Base-by-base conservation (phyloP, 73 alveolate genomes). In the Strombidium stylifer region DNA sequence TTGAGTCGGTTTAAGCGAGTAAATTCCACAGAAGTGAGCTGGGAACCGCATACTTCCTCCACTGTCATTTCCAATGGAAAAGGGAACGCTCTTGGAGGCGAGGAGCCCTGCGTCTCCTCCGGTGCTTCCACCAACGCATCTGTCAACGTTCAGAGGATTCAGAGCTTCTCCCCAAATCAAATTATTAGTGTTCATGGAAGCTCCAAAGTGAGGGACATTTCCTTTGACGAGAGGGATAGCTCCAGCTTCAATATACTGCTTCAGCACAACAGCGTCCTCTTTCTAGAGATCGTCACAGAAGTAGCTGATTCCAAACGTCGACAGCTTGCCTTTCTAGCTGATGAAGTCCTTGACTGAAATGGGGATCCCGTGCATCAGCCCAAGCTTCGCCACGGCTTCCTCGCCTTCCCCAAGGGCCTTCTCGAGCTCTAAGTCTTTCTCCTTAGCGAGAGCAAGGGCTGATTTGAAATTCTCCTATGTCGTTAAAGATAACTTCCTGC, bases 81-180 rank as follows among this genome's bases (percentile, higher is more conserved):
- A 30, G 3, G 93, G 89, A 10, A 84, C 60, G 47, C 84, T 71
- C 21, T 72, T 54, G 0, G 48, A 32, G 15, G 91, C 93, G 0
- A 91, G 88, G 18, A 82, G 48, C 11, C 83, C 96, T n/a, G 92
- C 89, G 15, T 78, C 92, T 16, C 98, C 98, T 10, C 96, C 96
- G 1, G 92, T 50, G n/a, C 89, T 67, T 4, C 95, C 95, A 26
- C 87, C 79, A 23, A 82, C 50, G 12, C 84, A 64, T 44, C 94
- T 70, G 5, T 32, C 26, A 31, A 49, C 31, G 44, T 91, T 82
- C 46, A 48, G 44, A 2, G 98, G 98, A 48, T 91, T 89, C 16
- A 51, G 37, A 0, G 93, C 66, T 45, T 84, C 46, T 37, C 96
- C 96, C 61, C 53, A 83, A 4, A 84, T 48, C 21, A 56, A 34